Base-by-base conservation (phyloP, 75 land plant species). In the Sequoia sempervirens region DNA sequence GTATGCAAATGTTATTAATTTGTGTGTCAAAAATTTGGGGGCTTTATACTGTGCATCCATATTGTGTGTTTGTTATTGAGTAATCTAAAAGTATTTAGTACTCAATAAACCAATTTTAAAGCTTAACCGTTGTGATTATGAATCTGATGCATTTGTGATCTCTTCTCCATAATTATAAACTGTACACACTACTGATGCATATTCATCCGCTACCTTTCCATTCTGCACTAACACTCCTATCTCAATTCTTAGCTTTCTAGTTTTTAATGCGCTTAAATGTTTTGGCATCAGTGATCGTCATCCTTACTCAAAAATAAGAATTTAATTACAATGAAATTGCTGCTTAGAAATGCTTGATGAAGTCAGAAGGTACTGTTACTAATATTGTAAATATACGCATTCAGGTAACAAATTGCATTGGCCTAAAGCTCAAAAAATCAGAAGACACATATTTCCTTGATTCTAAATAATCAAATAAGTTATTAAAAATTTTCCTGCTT, bases 1-100 rank as follows among this genome's bases (percentile, higher is more conserved):
- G 99, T 97, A 96, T 78, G 86, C 36, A 64, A 0, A 64, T 26
- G 68, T 0, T 26, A 7, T n/a, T 58, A 4, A 58, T 58, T 4
- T 58, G 4, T 20, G 26, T 58, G 4, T 11, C 4, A 6, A 26
- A 64, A 23, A 64, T 26, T 3, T 64, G 26, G 68, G 26, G 23
- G 26, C 68, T 26, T 4, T 23, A 26, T n/a, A 64, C 28, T 5
- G 6, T 15, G 5, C 0, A 37, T 15, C 20, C 0, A 76, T 30
- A 64, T 64, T 64, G 34, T 30, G 38, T 37, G 40, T 36, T 40
- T 37, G 79, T 18, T 76, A 15, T 36, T 15, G 6, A 40, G 6
- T 76, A 73, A 73, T 73, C 28, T 73, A 7, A 41, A 15, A 76
- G 45, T 28, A 40, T 34, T 34, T 34, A 34, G 36, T 34, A 34